phyloP scores from a whole-genome alignment of 306 rosid species.

The Dalbergia cochinchinensis region DNA sequence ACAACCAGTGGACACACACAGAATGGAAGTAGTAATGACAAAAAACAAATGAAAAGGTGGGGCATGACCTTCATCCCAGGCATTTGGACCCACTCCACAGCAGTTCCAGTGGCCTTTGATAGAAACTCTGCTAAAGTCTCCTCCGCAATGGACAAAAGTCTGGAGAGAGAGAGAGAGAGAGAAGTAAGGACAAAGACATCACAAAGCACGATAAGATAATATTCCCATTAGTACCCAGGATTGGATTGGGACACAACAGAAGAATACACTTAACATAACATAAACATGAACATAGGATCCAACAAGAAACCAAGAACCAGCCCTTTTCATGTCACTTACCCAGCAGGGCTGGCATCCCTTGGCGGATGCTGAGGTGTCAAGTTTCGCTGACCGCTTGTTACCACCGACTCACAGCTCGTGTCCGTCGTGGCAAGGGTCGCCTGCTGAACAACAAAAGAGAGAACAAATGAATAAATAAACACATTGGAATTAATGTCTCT shows the following conservation, averaged over 20 bases:
- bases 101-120: conserved; percentile 99
- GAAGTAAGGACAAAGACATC: conserved; percentile 40
- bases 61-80: conserved; percentile 98
- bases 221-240: conserved; percentile 27
- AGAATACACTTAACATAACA: background rate
- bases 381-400: conserved; percentile 90
- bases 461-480: too few relatives aligned
- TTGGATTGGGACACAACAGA: background rate
- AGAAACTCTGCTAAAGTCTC: conserved; percentile 99
- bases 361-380: conserved; percentile 98
- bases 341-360: conserved; percentile 99
- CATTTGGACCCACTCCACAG: conserved; percentile 99
- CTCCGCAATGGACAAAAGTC: conserved; percentile 99
- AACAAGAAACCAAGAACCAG: conserved; percentile 25
- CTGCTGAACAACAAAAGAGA: conserved; percentile 42
- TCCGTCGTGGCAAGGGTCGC: conserved; percentile 83
- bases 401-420: conserved; percentile 97
- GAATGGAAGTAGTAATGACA: background rate
- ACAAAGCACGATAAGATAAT: conserved; percentile 36
- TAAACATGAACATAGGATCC: conserved; percentile 26
- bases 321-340: conserved; percentile 59
- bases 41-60: conserved; percentile 16
- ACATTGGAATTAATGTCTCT: background rate
- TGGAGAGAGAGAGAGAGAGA: conserved; percentile 31
- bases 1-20: background rate